These are phyloP conservation scores for Tranzscheliella williamsii DNA, from an alignment of 1,284 basidiomycete species.

Conservation along the genomic window DNA sequence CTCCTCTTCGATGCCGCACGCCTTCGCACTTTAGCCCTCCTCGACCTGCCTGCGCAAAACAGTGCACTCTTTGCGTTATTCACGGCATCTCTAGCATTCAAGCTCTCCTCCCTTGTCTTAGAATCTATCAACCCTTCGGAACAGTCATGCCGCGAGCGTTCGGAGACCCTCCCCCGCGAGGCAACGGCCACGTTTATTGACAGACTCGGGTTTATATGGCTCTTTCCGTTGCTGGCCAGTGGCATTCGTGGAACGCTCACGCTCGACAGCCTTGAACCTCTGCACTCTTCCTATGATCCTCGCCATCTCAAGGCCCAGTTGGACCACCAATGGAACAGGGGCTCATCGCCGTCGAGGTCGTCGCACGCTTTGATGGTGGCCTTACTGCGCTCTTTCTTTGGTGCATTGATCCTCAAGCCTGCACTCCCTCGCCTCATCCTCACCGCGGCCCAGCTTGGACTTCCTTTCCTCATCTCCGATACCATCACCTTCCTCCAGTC, in stretches of 20 bases:
- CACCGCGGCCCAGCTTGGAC: conserved; percentile 12
- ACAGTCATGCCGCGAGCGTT: background rate
- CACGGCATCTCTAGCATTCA: conserved; percentile 2
- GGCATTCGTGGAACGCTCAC: conserved; percentile 7
- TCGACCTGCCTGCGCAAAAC: background rate
- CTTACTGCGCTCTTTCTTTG: conserved; percentile 15
- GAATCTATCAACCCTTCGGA: conserved; percentile 9
- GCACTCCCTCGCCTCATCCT: conserved; percentile 19
- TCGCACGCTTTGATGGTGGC: conserved; percentile 5
- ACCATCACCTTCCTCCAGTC: conserved; percentile 32
- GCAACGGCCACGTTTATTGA: conserved; percentile 9
- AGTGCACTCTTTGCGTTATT: conserved; percentile 3
- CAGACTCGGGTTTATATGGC: conserved; percentile 12
- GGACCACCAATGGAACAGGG: background rate
- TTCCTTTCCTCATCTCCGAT: conserved; percentile 31
- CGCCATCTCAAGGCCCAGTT: background rate
- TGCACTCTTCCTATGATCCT: conserved; percentile 1
- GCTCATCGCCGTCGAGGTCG: conserved; percentile 12
- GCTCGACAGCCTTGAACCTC: conserved; percentile 3
- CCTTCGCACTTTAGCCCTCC: conserved; percentile 3
- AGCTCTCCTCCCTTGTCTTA: conserved; percentile 3
- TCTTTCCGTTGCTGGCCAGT: conserved; percentile 3
- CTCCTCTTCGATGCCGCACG: conserved; percentile 9
- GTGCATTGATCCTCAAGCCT: conserved; percentile 11
- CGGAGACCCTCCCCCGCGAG: conserved; percentile 1